Conservation (phyloP, 305 asterid species). For the Fraxinus paxiana region DNA sequence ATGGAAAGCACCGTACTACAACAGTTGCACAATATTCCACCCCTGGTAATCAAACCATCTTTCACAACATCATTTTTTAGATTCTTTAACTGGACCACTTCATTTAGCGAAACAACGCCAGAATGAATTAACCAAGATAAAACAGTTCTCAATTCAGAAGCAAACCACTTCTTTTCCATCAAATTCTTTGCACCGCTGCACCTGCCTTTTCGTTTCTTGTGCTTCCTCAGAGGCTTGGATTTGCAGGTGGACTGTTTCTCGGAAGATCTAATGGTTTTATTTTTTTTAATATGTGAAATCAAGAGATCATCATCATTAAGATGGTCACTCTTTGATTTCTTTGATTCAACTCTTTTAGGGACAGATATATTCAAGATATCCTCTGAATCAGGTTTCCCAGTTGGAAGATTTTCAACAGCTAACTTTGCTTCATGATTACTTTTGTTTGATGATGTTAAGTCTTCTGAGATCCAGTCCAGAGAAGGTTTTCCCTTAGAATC, state of each 20-base stretch:
- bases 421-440: constrained; percentile 32
- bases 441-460: constrained; percentile 26
- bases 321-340: constrained; percentile 42
- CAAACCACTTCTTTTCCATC: constrained; percentile 71
- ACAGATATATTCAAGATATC: constrained; percentile 32
- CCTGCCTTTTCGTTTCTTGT: constrained; percentile 65
- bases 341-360: constrained; percentile 40
- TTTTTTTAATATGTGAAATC: constrained; percentile 66
- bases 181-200: constrained; percentile 70
- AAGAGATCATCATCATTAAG: constrained; percentile 72
- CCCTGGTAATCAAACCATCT: constrained; percentile 67
- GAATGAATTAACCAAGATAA: constrained; percentile 82
- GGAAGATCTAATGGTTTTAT: constrained; percentile 43
- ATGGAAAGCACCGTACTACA: constrained; percentile 58
- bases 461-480: constrained; percentile 30
- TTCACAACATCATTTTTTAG: constrained; percentile 55
- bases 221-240: constrained; percentile 53
- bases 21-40: constrained; percentile 79
- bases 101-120: constrained; percentile 55
- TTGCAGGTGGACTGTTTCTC: constrained; percentile 45
- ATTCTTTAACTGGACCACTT: constrained; percentile 68
- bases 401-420: constrained; percentile 35
- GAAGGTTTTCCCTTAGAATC: constrained; percentile 34
- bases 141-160: constrained; percentile 61
- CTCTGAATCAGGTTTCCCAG: constrained; percentile 35